Base-by-base conservation (phyloP, 1,284 basidiomycete species). In the Moesziomyces sp. region DNA sequence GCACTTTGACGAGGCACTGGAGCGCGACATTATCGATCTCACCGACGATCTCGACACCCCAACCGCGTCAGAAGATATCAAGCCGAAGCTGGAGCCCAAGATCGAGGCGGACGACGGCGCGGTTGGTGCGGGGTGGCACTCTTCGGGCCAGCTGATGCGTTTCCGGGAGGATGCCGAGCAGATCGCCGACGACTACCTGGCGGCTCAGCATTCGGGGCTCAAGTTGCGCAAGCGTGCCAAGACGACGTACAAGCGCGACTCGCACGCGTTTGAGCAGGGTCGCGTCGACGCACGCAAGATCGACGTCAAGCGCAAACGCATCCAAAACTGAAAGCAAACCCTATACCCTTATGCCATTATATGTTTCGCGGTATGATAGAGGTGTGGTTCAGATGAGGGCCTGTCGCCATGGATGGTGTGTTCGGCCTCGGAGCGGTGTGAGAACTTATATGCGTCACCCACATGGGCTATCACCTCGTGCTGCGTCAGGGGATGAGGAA, bases 121-220 rank as follows among this genome's bases (percentile, higher is more conserved):
- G 19, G 21, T 40, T 3, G 56, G 59, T 4, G 67, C 68, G 16
- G 53, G 44, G 3, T 78, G 76, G 76, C 54, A 57, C 7, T 64
- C 62, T 1, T 52, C 60, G 18, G 54, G 51, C 28, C 76, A 78
- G 42, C 70, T 78, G 5, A 76, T 65, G 8, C 59, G 58, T 3
- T 76, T 78, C 50, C 46, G 73, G 4, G 62, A 72, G 21, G 72
- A 78, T 28, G 73, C 76, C 3, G 63, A 64, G 21, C 52, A 58
- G 47, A 76, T 78, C 46, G 76, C 74, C 14, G 74, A 78, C 58
- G 64, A 75, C 34, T 78, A 60, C 53, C 55, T 70, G 16, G 52
- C 73, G 1, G 43, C 51, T 0, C 55, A 64, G 8, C 74, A 76
- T 44, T 47, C 57, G 6, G 62, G 46, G 1, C 40, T 76, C n/a